Base-by-base conservation (phyloP, 306 rosid species). In the Cajanus cajan region DNA sequence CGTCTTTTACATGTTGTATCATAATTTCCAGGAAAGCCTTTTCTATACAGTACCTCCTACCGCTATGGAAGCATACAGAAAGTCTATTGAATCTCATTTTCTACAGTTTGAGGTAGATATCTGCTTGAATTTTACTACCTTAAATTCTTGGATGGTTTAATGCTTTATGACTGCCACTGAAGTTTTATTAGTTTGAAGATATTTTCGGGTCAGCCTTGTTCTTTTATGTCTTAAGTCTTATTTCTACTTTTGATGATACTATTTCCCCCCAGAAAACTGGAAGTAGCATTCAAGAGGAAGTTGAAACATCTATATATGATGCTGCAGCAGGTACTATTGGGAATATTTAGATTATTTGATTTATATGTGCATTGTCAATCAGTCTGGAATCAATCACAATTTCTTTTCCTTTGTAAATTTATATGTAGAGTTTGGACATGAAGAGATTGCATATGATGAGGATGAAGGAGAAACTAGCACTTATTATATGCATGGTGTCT, bases 51-150 rank as follows among this genome's bases (percentile, higher is more conserved):
- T 93, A 76, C 94, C 94, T 37, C 83, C 83, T 73, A 79, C 93
- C 79, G 98, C 97, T 78, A 86, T 87, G 94, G 96, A 88, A 83
- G 76, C 84, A 74, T 96, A 96, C 86, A 87, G 97, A 76, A 91
- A 88, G 80, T 93, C 92, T 75, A 80, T 93, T 78, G 99, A 96
- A 90, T 88, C 93, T 83, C 93, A 82, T 82, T 85, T 91, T 71
- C 64, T 86, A 48, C 89, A 79, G 74, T 77, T 25, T 8, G 97
- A 93, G 96, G 99, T 96, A 82, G 77, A 77, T 65, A 44, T 24
- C 55, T 78, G 31, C 36, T 71, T 61, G 22, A n/a, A 7, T 64
- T 78, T 61, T 67, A 19, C 54, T 66, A 6, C 18, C 48, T 44
- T 68, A 13, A n/a, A 4, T 19, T 36, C 33, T 13, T 52, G 59